A percentile compares a stretch with the other conserved stretches of the same genome.
Conservation (phyloP, 2,329 filamentous ascomycete species). For the Penicillium italicum region DNA sequence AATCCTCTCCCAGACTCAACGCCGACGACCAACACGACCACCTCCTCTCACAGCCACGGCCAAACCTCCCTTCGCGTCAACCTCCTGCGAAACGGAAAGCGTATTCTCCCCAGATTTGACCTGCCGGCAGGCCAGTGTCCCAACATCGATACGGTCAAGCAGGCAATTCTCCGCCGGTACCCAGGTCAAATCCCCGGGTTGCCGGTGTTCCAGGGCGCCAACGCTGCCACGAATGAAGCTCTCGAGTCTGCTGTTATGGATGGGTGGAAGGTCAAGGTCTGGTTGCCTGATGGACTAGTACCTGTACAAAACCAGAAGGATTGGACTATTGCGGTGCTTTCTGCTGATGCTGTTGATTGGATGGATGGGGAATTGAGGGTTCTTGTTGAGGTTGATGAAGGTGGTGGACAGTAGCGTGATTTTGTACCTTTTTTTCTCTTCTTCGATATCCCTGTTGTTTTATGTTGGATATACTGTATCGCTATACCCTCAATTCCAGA, state of each 20-base stretch:
- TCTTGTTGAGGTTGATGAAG: conserved; percentile 36
- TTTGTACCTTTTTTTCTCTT: not conserved
- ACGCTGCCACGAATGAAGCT: conserved; percentile 18
- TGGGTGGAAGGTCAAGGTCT: conserved; percentile 39
- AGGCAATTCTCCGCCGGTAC: conserved; percentile 32
- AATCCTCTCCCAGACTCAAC: conserved; percentile 7
- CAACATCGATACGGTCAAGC: conserved; percentile 32
- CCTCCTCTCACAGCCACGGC: conserved; percentile 7
- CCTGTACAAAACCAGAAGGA: conserved; percentile 40
- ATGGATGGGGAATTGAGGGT: conserved; percentile 46
- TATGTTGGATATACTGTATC: not conserved
- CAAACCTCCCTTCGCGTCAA: conserved; percentile 38
- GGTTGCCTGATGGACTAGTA: conserved; percentile 43
- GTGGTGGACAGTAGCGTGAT: conserved; percentile 8
- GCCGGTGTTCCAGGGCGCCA: conserved; percentile 6
- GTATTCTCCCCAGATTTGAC: conserved; percentile 38
- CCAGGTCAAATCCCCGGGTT: conserved; percentile 29
- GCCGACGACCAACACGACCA: conserved; percentile 2
- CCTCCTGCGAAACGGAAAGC: conserved; percentile 39
- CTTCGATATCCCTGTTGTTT: not conserved
- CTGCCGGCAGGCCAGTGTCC: conserved; percentile 36
- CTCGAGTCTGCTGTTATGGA: conserved; percentile 18
- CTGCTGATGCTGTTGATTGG: conserved; percentile 45
- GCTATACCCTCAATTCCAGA: not conserved
- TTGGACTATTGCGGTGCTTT: conserved; percentile 45